These are phyloP conservation scores for Beauveria asiatica DNA, from an alignment of 2,329 filamentous ascomycete genomes.

Conservation along the genomic window DNA sequence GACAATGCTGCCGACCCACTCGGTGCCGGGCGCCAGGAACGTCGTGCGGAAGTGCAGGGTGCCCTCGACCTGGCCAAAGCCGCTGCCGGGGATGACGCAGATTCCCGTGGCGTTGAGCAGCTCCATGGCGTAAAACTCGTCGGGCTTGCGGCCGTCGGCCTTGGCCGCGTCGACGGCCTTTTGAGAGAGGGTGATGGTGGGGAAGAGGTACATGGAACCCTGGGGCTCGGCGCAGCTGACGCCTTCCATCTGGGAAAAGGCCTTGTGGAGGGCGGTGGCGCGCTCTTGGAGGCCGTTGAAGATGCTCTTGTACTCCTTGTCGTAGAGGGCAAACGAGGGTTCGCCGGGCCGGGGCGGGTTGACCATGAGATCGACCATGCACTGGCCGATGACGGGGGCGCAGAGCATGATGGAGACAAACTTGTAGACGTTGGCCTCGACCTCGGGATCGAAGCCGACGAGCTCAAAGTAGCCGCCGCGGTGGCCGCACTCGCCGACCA, in stretches of 20 bases:
- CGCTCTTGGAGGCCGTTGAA: conserved; percentile 69
- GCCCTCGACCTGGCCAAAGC: conserved; percentile 88
- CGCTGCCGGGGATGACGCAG: conserved; percentile 84
- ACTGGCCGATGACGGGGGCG: conserved; percentile 90
- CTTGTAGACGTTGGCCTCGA: conserved; percentile 95
- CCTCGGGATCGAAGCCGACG: conserved; percentile 74
- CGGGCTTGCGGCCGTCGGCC: conserved; percentile 63
- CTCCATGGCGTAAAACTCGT: conserved; percentile 90
- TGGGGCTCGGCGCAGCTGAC: conserved; percentile 84
- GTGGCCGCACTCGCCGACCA: conserved; percentile 98
- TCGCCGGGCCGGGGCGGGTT: conserved; percentile 83
- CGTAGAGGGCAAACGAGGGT: conserved; percentile 75
- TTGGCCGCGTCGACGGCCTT: conserved; percentile 71
- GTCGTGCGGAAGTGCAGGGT: conserved; percentile 94
- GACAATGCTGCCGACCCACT: conserved; percentile 81
- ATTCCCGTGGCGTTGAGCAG: conserved; percentile 91
- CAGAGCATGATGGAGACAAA: conserved; percentile 96
- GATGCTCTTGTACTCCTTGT: conserved; percentile 76
- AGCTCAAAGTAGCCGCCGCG: conserved; percentile 97
- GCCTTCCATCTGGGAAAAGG: conserved; percentile 91
- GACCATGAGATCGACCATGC: conserved; percentile 94
- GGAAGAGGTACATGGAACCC: conserved; percentile 98
- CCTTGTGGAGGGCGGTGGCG: conserved; percentile 77
- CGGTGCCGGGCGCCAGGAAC: conserved; percentile 90
- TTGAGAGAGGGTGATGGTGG: conserved; percentile 71